Base-by-base conservation (phyloP, 164 flowering plant genomes). In the Akebia trifoliata region DNA sequence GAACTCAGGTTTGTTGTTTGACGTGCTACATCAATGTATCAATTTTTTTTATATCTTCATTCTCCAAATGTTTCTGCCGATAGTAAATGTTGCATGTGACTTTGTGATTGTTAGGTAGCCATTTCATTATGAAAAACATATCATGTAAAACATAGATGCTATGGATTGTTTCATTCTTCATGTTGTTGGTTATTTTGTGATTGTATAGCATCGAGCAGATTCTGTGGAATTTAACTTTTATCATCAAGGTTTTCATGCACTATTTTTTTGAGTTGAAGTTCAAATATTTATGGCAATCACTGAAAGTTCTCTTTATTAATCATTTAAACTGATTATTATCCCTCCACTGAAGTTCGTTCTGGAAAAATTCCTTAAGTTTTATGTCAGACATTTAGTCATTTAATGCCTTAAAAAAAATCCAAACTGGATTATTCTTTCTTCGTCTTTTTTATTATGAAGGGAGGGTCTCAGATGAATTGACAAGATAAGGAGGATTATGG, bases 1-100 rank as follows among this genome's bases (percentile, higher is more conserved):
- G 54, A 84, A 81, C 66, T 57, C 96, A 77, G 98, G 98, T 92
- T 61, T 67, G 73, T 68, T 45, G 45, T 29, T 54, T 40, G 45
- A 34, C 57, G 36, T 54, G 57, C 51, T 46, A 24, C 31, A 28
- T 43, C 6, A 4, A 26, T 10, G 25, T 18, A 2, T 28, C 12
- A 6, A 35, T 35, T 12, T 18, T 22, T 24, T 45, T 39, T 6
- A 40, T 26, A 9, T 29, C 49, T 30, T 31, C 10, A 20, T 26
- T n/a, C 28, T 32, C 9, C 20, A 22, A 48, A 18, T 35, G 46
- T 52, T 34, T n/a, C 17, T 17, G 10, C 25, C 37, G 21, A 6
- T 38, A 39, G 46, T 39, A 37, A n/a, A n/a, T 20, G 17, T 48
- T 30, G 15, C 36, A 7, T 15, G 7, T 14, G 18, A 3, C 9